phyloP scores from a whole-genome alignment of 1,139 yeast genomes.

The Candida neerlandica region DNA sequence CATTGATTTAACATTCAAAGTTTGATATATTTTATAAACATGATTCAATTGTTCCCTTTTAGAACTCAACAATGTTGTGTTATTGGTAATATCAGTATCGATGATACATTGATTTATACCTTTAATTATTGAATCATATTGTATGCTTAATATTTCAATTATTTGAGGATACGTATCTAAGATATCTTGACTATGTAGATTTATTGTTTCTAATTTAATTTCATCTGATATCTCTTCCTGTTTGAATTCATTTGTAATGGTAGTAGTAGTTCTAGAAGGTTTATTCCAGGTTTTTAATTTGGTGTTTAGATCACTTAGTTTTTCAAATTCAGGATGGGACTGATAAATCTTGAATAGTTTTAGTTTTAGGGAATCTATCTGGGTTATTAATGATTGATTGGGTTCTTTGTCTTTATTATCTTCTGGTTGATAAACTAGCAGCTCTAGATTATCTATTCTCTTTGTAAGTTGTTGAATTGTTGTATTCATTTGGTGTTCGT shows the following conservation, averaged over 20 bases:
- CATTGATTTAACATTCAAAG: conserved; percentile 31
- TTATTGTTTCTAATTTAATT: conserved; percentile 23
- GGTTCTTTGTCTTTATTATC: not conserved
- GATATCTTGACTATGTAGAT: conserved; percentile 19
- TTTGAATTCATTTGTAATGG: not conserved
- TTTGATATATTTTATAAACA: conserved; percentile 23
- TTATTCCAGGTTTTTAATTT: conserved; percentile 22
- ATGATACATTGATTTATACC: conserved; percentile 15
- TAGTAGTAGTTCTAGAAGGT: not conserved
- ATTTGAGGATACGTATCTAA: conserved; percentile 23
- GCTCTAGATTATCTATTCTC: conserved; percentile 2
- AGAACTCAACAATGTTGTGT: not conserved
- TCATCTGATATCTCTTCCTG: conserved; percentile 11
- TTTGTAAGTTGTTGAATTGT: not conserved
- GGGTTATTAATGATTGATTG: conserved; percentile 5
- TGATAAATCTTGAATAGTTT: conserved; percentile 21
- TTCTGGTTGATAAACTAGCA: not conserved
- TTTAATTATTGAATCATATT: conserved; percentile 24
- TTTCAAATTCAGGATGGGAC: conserved; percentile 24
- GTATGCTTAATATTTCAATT: conserved; percentile 25
- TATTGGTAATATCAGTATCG: conserved; percentile 4
- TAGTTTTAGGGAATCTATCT: conserved; percentile 7
- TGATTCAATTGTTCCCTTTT: conserved; percentile 18
- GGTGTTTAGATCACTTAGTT: conserved; percentile 22
- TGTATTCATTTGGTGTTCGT: not conserved